Conservation (phyloP, 2,329 filamentous ascomycete genomes). For the Drechslerella stenobrocha region DNA sequence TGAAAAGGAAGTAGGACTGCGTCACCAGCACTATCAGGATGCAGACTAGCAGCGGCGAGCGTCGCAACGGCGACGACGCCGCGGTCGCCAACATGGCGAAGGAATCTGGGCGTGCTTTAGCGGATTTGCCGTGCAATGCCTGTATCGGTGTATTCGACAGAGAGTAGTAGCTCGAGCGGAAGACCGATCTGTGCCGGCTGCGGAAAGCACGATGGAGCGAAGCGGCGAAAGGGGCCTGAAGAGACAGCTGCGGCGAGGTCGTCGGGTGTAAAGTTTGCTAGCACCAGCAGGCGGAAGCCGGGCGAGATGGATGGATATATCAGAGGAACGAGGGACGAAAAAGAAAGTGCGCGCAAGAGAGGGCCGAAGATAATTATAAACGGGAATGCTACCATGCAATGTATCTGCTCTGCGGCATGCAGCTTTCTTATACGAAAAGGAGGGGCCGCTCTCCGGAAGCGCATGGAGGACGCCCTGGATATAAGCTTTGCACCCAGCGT, state of each 20-base stretch:
- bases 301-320: neutral
- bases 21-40: conserved; percentile 32
- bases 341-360: neutral
- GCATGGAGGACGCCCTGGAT: neutral
- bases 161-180: too few relatives aligned
- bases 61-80: conserved; percentile 27
- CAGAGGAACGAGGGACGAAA: neutral
- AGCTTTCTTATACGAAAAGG: neutral
- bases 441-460: conserved; percentile 2
- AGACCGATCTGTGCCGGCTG: neutral
- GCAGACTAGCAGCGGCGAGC: conserved; percentile 38
- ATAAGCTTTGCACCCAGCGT: too few relatives aligned
- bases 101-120: neutral
- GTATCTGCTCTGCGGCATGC: neutral
- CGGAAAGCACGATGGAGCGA: neutral
- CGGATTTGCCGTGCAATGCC: neutral
- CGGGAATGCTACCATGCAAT: conserved; percentile 4
- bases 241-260: neutral
- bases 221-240: neutral
- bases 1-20: conserved; percentile 45
- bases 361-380: neutral
- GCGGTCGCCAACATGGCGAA: conserved; percentile 36
- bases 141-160: too few relatives aligned
- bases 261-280: too few relatives aligned
- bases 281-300: too few relatives aligned